phyloP scores from a whole-genome alignment of 495 filamentous ascomycete species.

The Pyrenula massariospora region DNA sequence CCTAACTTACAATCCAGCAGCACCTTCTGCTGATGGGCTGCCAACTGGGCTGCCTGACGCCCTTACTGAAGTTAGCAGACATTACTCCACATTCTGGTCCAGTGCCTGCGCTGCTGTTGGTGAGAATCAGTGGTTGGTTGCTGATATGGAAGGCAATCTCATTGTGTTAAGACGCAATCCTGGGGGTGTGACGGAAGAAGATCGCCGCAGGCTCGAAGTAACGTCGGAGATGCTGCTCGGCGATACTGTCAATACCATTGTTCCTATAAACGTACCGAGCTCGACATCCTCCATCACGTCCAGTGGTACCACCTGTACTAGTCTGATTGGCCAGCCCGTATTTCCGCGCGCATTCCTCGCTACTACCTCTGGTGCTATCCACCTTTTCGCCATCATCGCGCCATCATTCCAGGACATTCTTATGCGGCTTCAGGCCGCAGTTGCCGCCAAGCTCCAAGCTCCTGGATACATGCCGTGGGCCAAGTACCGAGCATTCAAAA shows the following conservation, averaged over 20 bases:
- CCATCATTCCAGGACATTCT: conserved; percentile 62
- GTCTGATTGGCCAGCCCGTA: conserved; percentile 44
- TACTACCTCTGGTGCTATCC: conserved; percentile 87
- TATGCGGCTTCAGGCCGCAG: conserved; percentile 64
- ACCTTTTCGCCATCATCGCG: conserved; percentile 72
- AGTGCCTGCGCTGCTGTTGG: conserved; percentile 68
- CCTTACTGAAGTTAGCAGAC: conserved; percentile 64
- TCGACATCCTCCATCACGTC: conserved; percentile 6
- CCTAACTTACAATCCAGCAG: conserved; percentile 47
- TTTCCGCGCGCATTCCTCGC: conserved; percentile 78
- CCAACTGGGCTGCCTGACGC: conserved; percentile 25
- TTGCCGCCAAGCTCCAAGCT: conserved; percentile 53
- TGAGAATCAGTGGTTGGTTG: conserved; percentile 61
- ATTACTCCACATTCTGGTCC: conserved; percentile 69
- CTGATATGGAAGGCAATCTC: conserved; percentile 81
- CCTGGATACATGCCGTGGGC: conserved; percentile 64
- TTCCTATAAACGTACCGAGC: conserved; percentile 32
- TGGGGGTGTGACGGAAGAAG: conserved; percentile 61
- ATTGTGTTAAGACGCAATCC: conserved; percentile 61
- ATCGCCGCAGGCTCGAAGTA: conserved; percentile 56
- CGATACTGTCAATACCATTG: conserved; percentile 85
- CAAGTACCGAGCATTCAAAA: conserved; percentile 68
- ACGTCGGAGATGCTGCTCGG: conserved; percentile 75
- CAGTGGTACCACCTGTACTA: conserved; percentile 10
- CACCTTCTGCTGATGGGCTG: conserved; percentile 8